Evolutionary conservation across 2,329 filamentous ascomycete species (phyloP).

Genomic region (Phialophora tarda): DNA sequence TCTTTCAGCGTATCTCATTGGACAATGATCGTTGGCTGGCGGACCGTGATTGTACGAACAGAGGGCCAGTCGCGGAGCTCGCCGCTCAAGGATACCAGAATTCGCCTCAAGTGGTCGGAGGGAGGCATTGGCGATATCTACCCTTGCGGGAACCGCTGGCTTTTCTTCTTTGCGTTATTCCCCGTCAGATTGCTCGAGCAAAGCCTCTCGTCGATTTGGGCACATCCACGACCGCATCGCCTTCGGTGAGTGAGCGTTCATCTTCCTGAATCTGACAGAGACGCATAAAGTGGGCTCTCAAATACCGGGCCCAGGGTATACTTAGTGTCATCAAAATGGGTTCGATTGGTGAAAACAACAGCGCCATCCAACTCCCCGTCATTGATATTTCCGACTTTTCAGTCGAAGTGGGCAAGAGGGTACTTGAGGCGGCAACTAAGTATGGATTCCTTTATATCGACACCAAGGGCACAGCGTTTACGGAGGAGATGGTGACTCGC

Average conservation of each 20-base stretch:
- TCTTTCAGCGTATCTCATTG: neutral
- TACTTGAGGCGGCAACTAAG: conserved; percentile 79
- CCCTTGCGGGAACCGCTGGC: neutral
- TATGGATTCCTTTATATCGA: conserved; percentile 91
- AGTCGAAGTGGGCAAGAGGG: conserved; percentile 64
- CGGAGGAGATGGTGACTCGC: conserved; percentile 66
- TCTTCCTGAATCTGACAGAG: neutral
- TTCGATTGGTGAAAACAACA: conserved; percentile 4
- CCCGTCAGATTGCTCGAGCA: neutral
- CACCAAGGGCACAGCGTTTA: conserved; percentile 73
- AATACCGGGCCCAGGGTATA: neutral
- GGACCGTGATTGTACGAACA: neutral
- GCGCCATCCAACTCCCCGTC: conserved; percentile 66
- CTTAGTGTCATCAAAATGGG: conserved; percentile 5
- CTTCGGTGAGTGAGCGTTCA: neutral
- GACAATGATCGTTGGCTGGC: neutral
- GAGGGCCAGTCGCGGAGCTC: neutral
- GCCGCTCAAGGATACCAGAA: neutral
- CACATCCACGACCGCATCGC: neutral
- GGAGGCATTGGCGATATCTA: neutral
- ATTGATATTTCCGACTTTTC: conserved; percentile 75
- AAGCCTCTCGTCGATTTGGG: neutral
- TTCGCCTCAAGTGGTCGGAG: neutral
- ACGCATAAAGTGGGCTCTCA: neutral
- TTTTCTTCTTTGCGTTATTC: neutral